phyloP scores from a whole-genome alignment of 2,329 filamentous ascomycete species.

The Penicillium psychrosexuale region DNA sequence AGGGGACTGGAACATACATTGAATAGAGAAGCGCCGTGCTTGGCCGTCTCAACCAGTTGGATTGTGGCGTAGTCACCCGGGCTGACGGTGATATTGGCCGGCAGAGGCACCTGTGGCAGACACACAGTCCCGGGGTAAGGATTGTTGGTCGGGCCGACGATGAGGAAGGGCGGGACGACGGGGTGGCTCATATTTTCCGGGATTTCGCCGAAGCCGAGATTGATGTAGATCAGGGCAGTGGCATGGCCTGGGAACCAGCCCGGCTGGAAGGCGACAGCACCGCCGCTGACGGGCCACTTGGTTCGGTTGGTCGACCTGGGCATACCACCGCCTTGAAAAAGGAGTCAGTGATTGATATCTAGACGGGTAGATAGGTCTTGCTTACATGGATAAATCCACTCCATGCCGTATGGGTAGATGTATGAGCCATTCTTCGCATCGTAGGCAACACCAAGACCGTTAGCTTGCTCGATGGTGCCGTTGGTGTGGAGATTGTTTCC shows the following conservation, averaged over 20 bases:
- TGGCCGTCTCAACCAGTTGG: slow-evolving; percentile 77
- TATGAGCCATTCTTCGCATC: slow-evolving; percentile 42
- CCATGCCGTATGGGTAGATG: slow-evolving; percentile 79
- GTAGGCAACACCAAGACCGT: slow-evolving; percentile 47
- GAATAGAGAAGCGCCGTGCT: slow-evolving; percentile 79
- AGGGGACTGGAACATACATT: slow-evolving; percentile 56
- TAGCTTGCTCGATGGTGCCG: slow-evolving; percentile 51
- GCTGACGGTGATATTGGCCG: slow-evolving; percentile 65
- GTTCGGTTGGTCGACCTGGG: slow-evolving; percentile 75
- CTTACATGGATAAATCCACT: slow-evolving; percentile 94
- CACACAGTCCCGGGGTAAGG: slow-evolving; percentile 89
- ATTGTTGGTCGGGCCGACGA: slow-evolving; percentile 74
- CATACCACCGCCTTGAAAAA: slow-evolving; percentile 74
- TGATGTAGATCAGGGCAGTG: slow-evolving; percentile 81
- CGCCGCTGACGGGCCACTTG: slow-evolving; percentile 83
- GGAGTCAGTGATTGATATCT: background rate
- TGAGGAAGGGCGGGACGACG: slow-evolving; percentile 77
- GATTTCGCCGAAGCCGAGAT: slow-evolving; percentile 78
- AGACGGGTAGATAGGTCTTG: slow-evolving; percentile 10
- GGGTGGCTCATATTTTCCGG: slow-evolving; percentile 83
- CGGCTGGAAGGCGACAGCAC: slow-evolving; percentile 84
- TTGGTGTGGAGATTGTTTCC: slow-evolving; percentile 82
- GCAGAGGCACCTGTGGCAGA: slow-evolving; percentile 82
- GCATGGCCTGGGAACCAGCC: slow-evolving; percentile 93
- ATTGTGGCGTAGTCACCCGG: slow-evolving; percentile 88